Evolutionary conservation across 768 basidiomycete species (phyloP).

Genomic region (Termitomyces sp.): DNA sequence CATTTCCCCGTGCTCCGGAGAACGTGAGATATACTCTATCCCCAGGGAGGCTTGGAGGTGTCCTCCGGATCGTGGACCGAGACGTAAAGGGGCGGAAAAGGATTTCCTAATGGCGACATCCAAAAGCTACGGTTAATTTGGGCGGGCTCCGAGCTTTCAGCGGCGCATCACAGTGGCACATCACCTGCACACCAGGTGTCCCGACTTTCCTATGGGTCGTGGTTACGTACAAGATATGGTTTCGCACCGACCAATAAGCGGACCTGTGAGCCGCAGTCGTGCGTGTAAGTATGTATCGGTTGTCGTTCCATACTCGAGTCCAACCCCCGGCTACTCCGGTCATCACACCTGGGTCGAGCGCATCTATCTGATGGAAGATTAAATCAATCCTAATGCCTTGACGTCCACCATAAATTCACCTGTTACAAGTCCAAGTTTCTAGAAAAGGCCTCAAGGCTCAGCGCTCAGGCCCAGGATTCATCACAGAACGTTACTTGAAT

Average conservation of each 20-base stretch:
- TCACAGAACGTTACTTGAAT: not conserved
- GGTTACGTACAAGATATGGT: not conserved
- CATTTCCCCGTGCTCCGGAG: not conserved
- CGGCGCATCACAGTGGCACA: conserved; percentile 2
- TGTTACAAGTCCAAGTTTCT: too few species aligned
- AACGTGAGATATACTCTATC: conserved; percentile 8
- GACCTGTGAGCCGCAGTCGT: not conserved
- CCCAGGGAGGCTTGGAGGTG: not conserved
- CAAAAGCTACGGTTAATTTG: conserved; percentile 3
- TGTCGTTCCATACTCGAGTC: not conserved
- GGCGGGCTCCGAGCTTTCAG: conserved; percentile 11
- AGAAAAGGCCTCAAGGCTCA: not conserved
- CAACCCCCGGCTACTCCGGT: not conserved
- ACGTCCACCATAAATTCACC: too few species aligned
- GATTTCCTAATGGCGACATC: conserved; percentile 11
- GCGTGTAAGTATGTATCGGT: not conserved
- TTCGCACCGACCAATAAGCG: not conserved
- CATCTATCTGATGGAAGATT: not conserved
- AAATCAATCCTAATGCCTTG: not conserved
- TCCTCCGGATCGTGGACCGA: conserved; percentile 1
- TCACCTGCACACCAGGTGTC: conserved; percentile 2
- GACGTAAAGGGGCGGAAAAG: not conserved
- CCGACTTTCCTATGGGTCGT: not conserved
- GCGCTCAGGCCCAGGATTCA: too few species aligned
- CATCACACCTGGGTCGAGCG: not conserved